A percentile compares a stretch with the other conserved stretches of the same genome.
phyloP scores from a whole-genome alignment of 2,329 filamentous ascomycete genomes.

The Aspergillus puulaauensis region DNA sequence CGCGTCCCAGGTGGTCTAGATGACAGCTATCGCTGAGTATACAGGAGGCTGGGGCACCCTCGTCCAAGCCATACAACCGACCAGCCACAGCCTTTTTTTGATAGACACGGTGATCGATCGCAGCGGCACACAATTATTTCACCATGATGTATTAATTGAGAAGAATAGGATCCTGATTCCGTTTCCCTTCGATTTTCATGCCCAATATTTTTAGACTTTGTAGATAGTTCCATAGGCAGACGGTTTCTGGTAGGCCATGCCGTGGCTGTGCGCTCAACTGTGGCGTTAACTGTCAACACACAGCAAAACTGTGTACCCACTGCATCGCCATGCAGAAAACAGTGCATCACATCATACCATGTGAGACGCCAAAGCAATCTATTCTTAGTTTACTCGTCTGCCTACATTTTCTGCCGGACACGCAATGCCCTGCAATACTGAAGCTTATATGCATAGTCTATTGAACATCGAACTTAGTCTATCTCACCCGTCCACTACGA shows the following conservation, averaged over 20 bases:
- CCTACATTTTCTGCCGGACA: not conserved
- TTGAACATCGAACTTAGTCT: too few relatives aligned
- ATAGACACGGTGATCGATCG: not conserved
- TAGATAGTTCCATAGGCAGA: not conserved
- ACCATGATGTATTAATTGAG: not conserved
- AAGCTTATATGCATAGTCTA: not conserved
- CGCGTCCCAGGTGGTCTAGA: conserved; percentile 15
- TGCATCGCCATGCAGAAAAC: not conserved
- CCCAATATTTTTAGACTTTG: not conserved
- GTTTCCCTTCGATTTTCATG: not conserved
- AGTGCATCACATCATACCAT: not conserved
- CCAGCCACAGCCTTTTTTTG: conserved; percentile 21
- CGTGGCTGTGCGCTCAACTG: not conserved
- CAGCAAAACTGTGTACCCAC: not conserved
- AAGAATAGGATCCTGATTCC: not conserved
- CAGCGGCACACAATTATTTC: conserved; percentile 10
- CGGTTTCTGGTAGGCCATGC: not conserved
- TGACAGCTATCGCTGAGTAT: conserved; percentile 14
- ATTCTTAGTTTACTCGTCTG: conserved; percentile 2
- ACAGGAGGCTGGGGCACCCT: conserved; percentile 23
- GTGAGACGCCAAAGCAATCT: not conserved
- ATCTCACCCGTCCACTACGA: too few relatives aligned
- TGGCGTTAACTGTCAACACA: not conserved
- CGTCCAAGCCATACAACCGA: not conserved
- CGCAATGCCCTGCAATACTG: conserved; percentile 1